Base-by-base conservation (phyloP, 306 rosid species). In the Vicia sativa region DNA sequence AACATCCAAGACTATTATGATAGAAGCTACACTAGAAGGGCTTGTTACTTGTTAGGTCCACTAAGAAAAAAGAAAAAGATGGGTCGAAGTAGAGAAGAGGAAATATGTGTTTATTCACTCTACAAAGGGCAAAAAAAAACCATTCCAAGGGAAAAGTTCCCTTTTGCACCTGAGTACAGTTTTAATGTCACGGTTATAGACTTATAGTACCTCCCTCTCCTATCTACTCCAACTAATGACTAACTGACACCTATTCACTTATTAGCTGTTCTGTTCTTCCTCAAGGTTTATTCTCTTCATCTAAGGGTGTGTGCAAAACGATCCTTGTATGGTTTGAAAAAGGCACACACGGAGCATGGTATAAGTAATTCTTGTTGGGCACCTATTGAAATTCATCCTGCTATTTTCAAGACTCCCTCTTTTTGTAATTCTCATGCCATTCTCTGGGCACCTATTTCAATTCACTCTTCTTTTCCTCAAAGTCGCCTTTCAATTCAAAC, bases 11-110 rank as follows among this genome's bases (percentile, higher is more conserved):
- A 67, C 26, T n/a, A 11, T 26, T 18, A 37, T 6, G 5, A 15
- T 37, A 61, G 37, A 61, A 12, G n/a, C 34, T 31, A 23, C 53
- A 59, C 4, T 52, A 73, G 41, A 62, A 52, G 19, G 44, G 26
- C 43, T 23, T 68, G 62, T 6, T 44, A 44, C 31, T 13, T 13
- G 18, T 12, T n/a, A 43, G 49, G 55, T 49, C 11, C 55, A 49
- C 11, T 16, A 16, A 16, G 55, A 39, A 9, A n/a, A 44, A 44
- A 44, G 50, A 49, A 49, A 49, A 18, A 49, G 23, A 49, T 49
- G 12, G 55, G 25, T 16, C 26, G 6, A 49, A 49, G 55, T 49
- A 16, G 55, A 18, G 25, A 49, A 49, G 19, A 11, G 9, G 19
- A 9, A 16, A 16, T 8, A 9, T 5, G 23, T 49, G 55, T 16